Evolutionary conservation across 257 asterid genomes (phyloP).

Genomic region (Solanum ahanhuiri): DNA sequence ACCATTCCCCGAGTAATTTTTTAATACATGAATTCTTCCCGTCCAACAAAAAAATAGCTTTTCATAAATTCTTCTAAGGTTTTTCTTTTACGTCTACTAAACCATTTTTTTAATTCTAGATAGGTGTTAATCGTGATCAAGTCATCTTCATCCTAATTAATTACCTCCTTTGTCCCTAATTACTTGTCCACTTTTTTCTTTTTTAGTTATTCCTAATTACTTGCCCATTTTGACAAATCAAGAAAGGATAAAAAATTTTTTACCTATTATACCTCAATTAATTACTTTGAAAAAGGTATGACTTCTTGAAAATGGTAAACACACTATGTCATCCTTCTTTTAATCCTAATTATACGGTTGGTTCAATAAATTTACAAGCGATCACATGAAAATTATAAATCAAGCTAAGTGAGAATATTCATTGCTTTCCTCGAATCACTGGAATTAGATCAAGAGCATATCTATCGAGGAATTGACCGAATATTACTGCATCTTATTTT

Average conservation of each 20-base stretch:
- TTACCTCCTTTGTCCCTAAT: not conserved
- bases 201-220: no score
- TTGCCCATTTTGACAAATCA: no score
- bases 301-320: no score
- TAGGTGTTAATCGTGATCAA: not conserved
- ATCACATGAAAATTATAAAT: not conserved
- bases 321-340: not conserved
- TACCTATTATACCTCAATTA: no score
- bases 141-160: not conserved
- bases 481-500: not conserved
- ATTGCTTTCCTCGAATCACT: not conserved
- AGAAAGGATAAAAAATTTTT: rapidly evolving
- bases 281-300: no score
- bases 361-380: not conserved
- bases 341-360: not conserved
- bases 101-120: not conserved
- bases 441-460: not conserved
- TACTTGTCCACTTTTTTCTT: no score
- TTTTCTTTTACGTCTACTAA: not conserved
- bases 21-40: not conserved
- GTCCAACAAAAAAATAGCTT: not conserved
- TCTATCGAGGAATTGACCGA: not conserved
- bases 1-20: not conserved
- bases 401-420: not conserved
- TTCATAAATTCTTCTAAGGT: not conserved